phyloP scores from a whole-genome alignment of 2,329 filamentous ascomycete species.

The Neocatenulostroma microsporum region DNA sequence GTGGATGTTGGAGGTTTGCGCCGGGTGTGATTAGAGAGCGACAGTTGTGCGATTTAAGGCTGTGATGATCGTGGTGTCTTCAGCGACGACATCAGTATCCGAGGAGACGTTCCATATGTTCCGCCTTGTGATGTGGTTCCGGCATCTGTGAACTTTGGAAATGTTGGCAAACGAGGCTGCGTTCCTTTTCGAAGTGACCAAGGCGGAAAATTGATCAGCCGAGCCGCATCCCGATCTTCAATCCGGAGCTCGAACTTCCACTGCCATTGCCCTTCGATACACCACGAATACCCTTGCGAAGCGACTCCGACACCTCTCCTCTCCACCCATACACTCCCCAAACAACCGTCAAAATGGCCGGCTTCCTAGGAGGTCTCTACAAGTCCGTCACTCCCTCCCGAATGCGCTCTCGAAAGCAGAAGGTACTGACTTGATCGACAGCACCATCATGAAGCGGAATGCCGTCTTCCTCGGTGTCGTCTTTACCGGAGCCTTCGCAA shows the following conservation, averaged over 20 bases:
- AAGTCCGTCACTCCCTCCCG: conserved; percentile 33
- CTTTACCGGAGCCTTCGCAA: conserved; percentile 79
- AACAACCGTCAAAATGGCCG: conserved; percentile 45
- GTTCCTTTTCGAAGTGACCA: too few species aligned
- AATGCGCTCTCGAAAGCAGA: conserved; percentile 15
- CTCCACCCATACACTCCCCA: conserved; percentile 2
- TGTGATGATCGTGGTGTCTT: too few species aligned
- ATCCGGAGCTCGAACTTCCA: conserved; percentile 4
- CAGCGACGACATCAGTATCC: too few species aligned
- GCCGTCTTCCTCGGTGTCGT: conserved; percentile 77
- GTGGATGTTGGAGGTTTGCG: conserved; percentile 3
- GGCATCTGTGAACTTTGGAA: too few species aligned
- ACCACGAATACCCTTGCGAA: not conserved
- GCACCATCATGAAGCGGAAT: conserved; percentile 79
- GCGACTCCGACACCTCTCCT: not conserved
- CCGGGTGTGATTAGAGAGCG: not conserved
- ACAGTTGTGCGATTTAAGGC: conserved; percentile 3
- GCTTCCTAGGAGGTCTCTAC: conserved; percentile 51
- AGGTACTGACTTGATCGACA: conserved; percentile 38
- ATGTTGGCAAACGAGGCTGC: too few species aligned
- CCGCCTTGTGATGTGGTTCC: not conserved
- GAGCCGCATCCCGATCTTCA: conserved; percentile 3
- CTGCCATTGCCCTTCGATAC: too few species aligned
- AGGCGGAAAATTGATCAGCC: not conserved
- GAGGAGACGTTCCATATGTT: too few species aligned